Base-by-base conservation (phyloP, 805 yeast species). In the Blastobotrys peoriensis region DNA sequence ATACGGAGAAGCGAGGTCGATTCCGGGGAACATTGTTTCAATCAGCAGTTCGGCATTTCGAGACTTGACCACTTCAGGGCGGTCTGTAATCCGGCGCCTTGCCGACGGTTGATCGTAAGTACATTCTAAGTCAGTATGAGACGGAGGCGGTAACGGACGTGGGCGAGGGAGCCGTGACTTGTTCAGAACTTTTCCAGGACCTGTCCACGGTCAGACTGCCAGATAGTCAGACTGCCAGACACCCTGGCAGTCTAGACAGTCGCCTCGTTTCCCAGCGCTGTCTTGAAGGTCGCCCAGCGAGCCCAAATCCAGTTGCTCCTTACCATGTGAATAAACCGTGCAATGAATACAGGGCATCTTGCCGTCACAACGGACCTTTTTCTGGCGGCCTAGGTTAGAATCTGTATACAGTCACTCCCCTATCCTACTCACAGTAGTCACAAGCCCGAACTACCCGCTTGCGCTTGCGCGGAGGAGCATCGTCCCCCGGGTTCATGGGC, bases 321-420 rank as follows among this genome's bases (percentile, higher is more conserved):
- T 38, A 57, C 61, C 83, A 62, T 83, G 85, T 17, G 86, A 78
- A 64, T 86, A 88, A 1, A 86, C 95, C 1, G 95, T 83, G 60
- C 96, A 87, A 61, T 81, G 86, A 25, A 77, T 74, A 61, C 94
- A 84, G 1, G 91, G 93, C 54, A 75, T 81, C 54, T 75, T 74
- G 3, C 91, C 93, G 59, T 83, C 88, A 63, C 94, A 84, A 58
- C 81, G 80, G 50, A 83, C 86, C 58, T 84, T 84, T 63, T 81
- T 83, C 62, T 74, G 75, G 17, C 91, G 71, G 40, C 62, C 62
- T 58, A 36, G n/a, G 34, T 30, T 15, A 18, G 36, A 9, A 17
- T 13, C 21, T 10, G 18, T 20, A 25, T 25, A 8, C 8, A 8
- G 10, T 25, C 30, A 25, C 13, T 25, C 30, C 30, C 13, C 30